phyloP scores from a whole-genome alignment of 164 flowering plant genomes.

The Macadamia integrifolia region DNA sequence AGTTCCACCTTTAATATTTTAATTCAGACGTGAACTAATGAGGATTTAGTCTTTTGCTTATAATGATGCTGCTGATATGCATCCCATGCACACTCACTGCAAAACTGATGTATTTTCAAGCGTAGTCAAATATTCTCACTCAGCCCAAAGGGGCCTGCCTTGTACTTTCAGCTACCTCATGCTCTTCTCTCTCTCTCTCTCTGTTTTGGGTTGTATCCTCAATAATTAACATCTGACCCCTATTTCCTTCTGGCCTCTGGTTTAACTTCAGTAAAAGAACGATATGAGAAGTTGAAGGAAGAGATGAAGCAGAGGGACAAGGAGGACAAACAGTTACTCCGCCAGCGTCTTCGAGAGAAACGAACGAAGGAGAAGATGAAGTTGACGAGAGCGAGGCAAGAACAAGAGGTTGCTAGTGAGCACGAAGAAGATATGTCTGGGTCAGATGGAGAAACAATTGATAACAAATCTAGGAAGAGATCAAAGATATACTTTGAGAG shows the following conservation, averaged over 20 bases:
- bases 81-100: no score
- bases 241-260: neutral
- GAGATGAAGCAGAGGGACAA: conserved; percentile 60
- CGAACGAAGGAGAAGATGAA: conserved; percentile 59
- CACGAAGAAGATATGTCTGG: conserved; percentile 34
- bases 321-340: conserved; percentile 63
- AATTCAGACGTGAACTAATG: no score
- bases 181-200: no score
- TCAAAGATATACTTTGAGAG: conserved; percentile 52
- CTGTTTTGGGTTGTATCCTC: neutral
- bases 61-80: no score
- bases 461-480: conserved; percentile 29
- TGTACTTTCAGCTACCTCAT: no score
- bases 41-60: no score
- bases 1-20: neutral
- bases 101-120: no score
- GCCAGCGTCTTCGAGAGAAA: conserved; percentile 50
- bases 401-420: conserved; percentile 37
- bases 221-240: neutral
- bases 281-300: conserved; percentile 50
- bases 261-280: conserved; percentile 37
- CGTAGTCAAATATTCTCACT: no score
- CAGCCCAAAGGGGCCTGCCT: no score
- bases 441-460: conserved; percentile 36
- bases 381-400: conserved; percentile 37